Percentiles rank a stretch among this genome's conserved stretches.
These are phyloP conservation scores for Steccherinum ochraceum DNA, from an alignment of 768 basidiomycete genomes.

Conservation along the genomic window DNA sequence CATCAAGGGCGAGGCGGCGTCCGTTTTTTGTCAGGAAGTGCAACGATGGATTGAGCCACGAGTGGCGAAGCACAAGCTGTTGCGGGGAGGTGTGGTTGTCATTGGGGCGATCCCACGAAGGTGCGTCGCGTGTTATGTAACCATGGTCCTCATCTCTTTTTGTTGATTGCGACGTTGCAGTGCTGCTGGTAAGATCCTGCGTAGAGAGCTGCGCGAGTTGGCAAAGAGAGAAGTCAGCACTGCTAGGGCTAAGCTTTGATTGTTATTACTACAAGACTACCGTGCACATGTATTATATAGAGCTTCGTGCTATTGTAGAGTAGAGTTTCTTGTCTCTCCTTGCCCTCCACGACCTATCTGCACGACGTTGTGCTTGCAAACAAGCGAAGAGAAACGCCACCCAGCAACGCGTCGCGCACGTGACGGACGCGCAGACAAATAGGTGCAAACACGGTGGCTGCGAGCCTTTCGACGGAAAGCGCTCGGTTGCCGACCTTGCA, in stretches of 20 bases:
- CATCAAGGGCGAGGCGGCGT: slow-evolving; percentile 29
- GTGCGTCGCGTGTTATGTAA: slow-evolving; percentile 25
- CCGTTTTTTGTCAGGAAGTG: slow-evolving; percentile 43
- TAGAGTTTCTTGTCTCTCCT: no score
- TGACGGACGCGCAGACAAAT: background rate
- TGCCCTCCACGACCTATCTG: no score
- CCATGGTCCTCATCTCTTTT: background rate
- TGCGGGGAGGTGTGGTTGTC: slow-evolving; percentile 70
- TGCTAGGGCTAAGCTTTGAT: background rate
- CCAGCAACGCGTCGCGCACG: background rate
- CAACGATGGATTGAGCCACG: slow-evolving; percentile 60
- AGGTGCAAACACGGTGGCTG: background rate
- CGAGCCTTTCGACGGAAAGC: background rate
- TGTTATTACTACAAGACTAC: no score
- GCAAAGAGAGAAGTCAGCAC: slow-evolving; percentile 45
- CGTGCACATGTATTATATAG: no score
- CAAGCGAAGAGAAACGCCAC: no score
- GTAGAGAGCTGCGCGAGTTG: slow-evolving; percentile 65
- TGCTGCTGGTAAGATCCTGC: slow-evolving; percentile 83
- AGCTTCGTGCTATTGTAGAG: no score
- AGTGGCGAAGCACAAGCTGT: slow-evolving; percentile 68
- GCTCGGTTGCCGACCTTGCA: no score
- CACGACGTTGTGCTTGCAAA: no score
- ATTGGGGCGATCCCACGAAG: slow-evolving; percentile 66
- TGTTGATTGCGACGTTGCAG: slow-evolving; percentile 30